Conservation (phyloP, 192 early-diverging fungal genomes). For the Linnemannia elongata region DNA sequence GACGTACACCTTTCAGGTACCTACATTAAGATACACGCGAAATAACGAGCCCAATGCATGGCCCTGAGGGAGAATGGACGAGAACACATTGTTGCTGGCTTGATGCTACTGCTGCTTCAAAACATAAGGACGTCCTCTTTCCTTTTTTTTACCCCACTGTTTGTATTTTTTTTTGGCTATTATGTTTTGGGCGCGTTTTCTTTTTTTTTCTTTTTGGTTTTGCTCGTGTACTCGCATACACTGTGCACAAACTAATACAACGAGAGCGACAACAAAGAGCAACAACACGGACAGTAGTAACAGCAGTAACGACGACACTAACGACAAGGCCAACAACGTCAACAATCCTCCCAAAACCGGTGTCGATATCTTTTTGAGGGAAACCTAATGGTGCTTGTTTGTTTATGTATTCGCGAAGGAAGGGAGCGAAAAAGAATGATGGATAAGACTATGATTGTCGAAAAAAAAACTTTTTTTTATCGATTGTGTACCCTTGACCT, state of each 20-base stretch:
- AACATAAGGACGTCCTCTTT: not conserved
- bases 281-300: too few species aligned
- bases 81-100: not conserved
- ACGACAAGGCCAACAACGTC: too few species aligned
- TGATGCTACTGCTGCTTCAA: not conserved
- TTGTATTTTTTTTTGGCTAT: not conserved
- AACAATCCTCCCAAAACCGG: too few species aligned
- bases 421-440: too few species aligned
- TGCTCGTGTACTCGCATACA: not conserved
- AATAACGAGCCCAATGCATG: not conserved
- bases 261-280: too few species aligned
- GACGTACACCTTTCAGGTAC: not conserved
- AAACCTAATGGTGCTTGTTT: not conserved
- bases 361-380: too few species aligned
- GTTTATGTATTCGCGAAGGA: not conserved
- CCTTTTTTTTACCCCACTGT: not conserved
- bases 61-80: not conserved
- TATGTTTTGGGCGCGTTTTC: not conserved
- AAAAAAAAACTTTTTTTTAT: not conserved
- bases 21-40: not conserved
- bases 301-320: too few species aligned
- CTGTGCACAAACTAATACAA: too few species aligned
- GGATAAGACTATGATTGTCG: too few species aligned
- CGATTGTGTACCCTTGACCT: not conserved
- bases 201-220: not conserved